Base-by-base conservation (phyloP, 2,329 filamentous ascomycete species). In the Claviceps maximensis region DNA sequence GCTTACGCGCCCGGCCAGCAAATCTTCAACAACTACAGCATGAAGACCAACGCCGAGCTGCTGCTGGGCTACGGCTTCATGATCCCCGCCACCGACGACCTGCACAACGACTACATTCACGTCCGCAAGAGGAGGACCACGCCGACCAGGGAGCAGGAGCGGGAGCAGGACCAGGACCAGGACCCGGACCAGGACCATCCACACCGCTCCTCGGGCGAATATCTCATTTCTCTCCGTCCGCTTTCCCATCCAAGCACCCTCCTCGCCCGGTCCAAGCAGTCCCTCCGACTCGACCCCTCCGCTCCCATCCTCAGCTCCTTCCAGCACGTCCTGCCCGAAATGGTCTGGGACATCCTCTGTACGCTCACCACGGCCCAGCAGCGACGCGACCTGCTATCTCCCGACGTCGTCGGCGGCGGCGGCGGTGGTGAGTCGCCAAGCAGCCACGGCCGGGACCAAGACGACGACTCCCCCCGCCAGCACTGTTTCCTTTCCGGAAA, bases 21-120 rank as follows among this genome's bases (percentile, higher is more conserved):
- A 58, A 65, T 82, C 25, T 83, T 74, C 60, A 87, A 87, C 69
- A 88, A 87, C 64, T 89, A 89, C 61, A 85, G 85, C 31, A 65
- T 71, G 61, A 86, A 87, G 66, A 86, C 84, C 7, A 89, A 89
- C 60, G 84, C 83, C 54, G 83, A 87, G 67, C 69, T 85, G 25
- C 71, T 85, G 1, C 68, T 84, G 2, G 80, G 76, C 0, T 85
- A 85, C 60, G 80, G 80, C 2, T 84, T 84, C 61, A 71, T 78
- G 56, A 62, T 83, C 0, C 72, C 75, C 1, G 67, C 73, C 51
- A 71, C 70, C 0, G 63, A 67, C 0, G 63, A 61, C 4, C 66
- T 81, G 53, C 78, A 82, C 61, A 82, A 82, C 58, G 79, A 82
- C 62, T 82, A 82, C 60, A 65, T 78, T 1, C 78, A 82, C 60